Evolutionary conservation across 768 basidiomycete species (phyloP), one percentile per base, ranked within the genome.

Genomic region (Leccinum variicolor): DNA sequence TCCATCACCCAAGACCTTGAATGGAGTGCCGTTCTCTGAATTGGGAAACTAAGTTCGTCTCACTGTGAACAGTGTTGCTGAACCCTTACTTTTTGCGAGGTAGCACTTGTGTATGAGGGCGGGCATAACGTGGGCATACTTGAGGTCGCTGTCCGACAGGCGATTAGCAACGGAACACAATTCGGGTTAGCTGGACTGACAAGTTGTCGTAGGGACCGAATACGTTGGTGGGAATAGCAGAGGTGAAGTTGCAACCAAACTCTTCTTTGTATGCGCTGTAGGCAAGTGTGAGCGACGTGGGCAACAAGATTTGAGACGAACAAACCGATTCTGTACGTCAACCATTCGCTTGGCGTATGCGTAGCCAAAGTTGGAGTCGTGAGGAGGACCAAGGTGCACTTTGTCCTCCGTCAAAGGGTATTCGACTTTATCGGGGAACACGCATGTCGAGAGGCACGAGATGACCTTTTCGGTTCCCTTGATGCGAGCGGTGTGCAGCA

Each of bases 151-250:
- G 64, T 29, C 56, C 50, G 55, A 56, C n/a, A 19, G 0, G 47
- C 54, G n/a, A 60, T 62, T 26, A 50, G 56, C 33, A 8, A 52
- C n/a, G 39, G n/a, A 43, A 36, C 14, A 9, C 13, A 11, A n/a
- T 14, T 8, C 21, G 25, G 54, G 26, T 34, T 49, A 15, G 33
- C 23, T 17, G 17, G 23, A 69, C 81, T 56, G 61, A 90, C 92
- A 90, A 98, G 77, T 98, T 98, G 75, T 97, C 95, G 67, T 92
- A 73, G 5, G 91, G 92, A 14, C 95, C 95, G 68, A 98, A 98
- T n/a, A 98, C 86, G 70, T 95, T 97, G 11, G 96, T 98, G 1
- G 96, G 95, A 67, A 98, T 98, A 14, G 94, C 94, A 43, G 93
- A 92, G 4, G 94, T 97, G 69, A 97, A 98, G 74, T 92, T 93